Base-by-base conservation (phyloP, 768 basidiomycete species). In the Peribolospora baueri region DNA sequence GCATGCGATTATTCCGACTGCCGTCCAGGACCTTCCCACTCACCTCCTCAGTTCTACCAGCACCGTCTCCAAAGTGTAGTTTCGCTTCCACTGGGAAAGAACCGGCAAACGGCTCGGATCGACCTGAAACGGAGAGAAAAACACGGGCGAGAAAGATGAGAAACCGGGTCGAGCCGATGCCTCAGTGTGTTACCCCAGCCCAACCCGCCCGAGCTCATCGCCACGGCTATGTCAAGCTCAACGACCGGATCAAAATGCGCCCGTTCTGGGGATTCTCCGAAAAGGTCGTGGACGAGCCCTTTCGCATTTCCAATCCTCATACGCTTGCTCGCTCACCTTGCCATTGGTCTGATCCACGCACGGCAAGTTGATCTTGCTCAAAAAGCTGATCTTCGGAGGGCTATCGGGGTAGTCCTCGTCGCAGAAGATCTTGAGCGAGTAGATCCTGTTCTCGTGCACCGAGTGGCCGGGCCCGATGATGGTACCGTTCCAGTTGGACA, bases 401-500 rank as follows among this genome's bases (percentile, higher is more conserved):
- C 56, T 54, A 50, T 91, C 84, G 39, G 84, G 84, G 67, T 88
- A 88, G 3, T 64, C 54, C 2, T 75, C 70, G 51, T 78, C 83
- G 63, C 91, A 97, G 64, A 73, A 71, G 66, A 98, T 90, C 71
- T 81, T 83, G 63, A 98, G 76, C 52, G 79, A 81, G 76, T 95
- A 98, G 70, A 97, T 98, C 54, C 93, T 78, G 71, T 97, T 98
- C 76, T 98, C 91, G 69, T 95, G 88, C 4, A 91, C 86, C 36
- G 88, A 91, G 84, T 91, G 61, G 39, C 90, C 90, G 41, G 93
- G 93, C 7, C 93, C 93, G 58, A 98, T 86, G 72, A 98, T 90
- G 25, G 93, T 98, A 52, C 93, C 91, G 65, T 93, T 95, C 93
- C 93, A 98, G 68, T 85, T 75, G 70, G 77, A 82, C 90, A 98